Evolutionary conservation across 2,329 filamentous ascomycete species (phyloP), one percentile per base, ranked within the genome.

Genomic region (Coniochaeta sp.): DNA sequence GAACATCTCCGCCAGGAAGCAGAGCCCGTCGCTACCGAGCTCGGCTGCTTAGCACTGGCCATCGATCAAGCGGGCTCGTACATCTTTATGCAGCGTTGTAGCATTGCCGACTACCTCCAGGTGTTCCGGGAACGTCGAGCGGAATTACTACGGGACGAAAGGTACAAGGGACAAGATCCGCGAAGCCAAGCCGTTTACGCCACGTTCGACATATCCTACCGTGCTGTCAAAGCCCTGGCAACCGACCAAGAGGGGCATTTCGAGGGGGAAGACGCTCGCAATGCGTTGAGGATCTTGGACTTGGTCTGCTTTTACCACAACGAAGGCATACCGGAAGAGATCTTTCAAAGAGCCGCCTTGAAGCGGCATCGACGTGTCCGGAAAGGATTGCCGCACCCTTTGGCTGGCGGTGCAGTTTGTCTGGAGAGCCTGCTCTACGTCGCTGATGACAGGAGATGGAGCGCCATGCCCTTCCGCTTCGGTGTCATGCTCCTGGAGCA

Each of bases 261-360:
- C 18, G 18, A 55, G 5, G 61, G 55, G 0, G 31, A 35, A 0
- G 48, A 51, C 4, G 61, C 59, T 3, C 27, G 46, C 5, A 54
- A 52, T 2, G 64, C 65, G 0, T 50, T 66, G 1, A 56, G 63
- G 8, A 42, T 67, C 1, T 51, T 67, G 1, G 55, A 49, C 12
- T 22, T 64, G 1, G 53, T 66, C 7, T 60, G 55, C 14, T 68
- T 66, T 53, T 67, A 60, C 22, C 59, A 65, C 26, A 57, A 65
- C 9, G 58, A 63, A 18, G 52, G 52, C 2, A 27, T 63, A 1
- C 50, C 57, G 0, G 24, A 47, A 0, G 22, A 32, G 0, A 61
- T 61, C 2, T 42, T 66, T 10, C 4, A 26, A 3, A 18, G 56
- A 6, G 60, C 60, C 3, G 53, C 55, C 5, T 13, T n/a, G 0